Evolutionary conservation across 2,329 filamentous ascomycete genomes (phyloP).

Genomic region (Colletotrichum graminicola): DNA sequence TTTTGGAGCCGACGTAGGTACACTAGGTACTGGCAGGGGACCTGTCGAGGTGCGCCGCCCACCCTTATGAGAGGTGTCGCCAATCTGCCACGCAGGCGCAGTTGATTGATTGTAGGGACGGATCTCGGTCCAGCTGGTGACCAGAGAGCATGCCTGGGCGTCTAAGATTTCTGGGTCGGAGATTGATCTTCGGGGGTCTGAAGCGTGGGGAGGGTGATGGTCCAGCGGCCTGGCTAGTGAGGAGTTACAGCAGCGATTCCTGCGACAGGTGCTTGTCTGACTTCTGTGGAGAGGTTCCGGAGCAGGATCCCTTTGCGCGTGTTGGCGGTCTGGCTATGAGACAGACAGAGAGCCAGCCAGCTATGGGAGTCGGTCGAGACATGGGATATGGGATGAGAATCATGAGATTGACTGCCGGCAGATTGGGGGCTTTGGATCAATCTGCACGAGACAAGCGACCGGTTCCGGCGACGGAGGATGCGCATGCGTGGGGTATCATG

Average conservation of each 20-base stretch:
- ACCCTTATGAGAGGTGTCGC: not conserved
- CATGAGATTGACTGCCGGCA: not conserved
- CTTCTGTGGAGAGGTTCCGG: constrained; percentile 11
- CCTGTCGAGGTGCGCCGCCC: not conserved
- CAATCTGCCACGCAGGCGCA: constrained; percentile 4
- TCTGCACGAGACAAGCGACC: not conserved
- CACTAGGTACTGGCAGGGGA: not conserved
- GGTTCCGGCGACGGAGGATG: not conserved
- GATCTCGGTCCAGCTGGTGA: constrained; percentile 12
- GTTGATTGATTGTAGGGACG: not conserved
- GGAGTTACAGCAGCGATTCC: constrained; percentile 20
- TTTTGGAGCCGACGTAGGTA: constrained; percentile 11
- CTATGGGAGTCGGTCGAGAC: not conserved
- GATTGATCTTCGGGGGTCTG: not conserved
- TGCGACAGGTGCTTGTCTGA: constrained; percentile 34
- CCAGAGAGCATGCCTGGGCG: not conserved
- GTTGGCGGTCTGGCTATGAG: not conserved
- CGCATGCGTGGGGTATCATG: not conserved
- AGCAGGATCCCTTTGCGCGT: constrained; percentile 11
- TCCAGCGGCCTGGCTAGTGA: constrained; percentile 6
- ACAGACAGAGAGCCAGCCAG: not conserved
- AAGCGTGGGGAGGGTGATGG: not conserved
- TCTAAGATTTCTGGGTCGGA: not conserved
- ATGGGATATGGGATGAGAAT: not conserved
- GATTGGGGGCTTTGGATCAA: not conserved